These are phyloP conservation scores for Penicillium sp. DNA, from an alignment of 2,329 filamentous ascomycete species.

Conservation along the genomic window DNA sequence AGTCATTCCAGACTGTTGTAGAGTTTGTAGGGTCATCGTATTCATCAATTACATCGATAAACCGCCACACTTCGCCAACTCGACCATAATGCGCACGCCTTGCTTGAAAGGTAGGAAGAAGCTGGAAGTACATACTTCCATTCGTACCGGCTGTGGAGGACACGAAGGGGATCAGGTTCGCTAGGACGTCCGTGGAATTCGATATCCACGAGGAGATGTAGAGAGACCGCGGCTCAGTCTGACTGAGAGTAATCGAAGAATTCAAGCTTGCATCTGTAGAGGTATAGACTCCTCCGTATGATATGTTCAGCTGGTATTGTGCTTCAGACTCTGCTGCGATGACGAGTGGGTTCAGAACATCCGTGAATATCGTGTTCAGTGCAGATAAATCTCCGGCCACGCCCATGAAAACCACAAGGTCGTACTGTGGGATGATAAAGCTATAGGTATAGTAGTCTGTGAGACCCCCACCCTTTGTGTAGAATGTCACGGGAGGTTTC, in stretches of 20 bases:
- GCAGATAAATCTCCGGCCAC: conserved; percentile 18
- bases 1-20: conserved; percentile 29
- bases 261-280: background rate
- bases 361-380: conserved; percentile 8
- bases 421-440: conserved; percentile 45
- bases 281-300: conserved; percentile 9
- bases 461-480: conserved; percentile 47
- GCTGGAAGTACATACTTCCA: conserved; percentile 2
- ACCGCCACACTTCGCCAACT: conserved; percentile 37
- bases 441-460: conserved; percentile 45
- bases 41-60: conserved; percentile 18
- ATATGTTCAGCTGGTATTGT: conserved; percentile 3
- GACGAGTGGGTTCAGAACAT: conserved; percentile 17
- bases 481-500: conserved; percentile 42
- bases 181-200: conserved; percentile 8
- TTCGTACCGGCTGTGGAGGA: background rate
- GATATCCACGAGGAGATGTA: conserved; percentile 6
- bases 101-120: conserved; percentile 2
- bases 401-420: conserved; percentile 46
- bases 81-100: background rate
- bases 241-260: conserved; percentile 4
- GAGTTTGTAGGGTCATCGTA: conserved; percentile 4
- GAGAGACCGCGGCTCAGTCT: background rate
- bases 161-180: background rate
- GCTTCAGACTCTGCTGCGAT: conserved; percentile 19